Percentiles rank a stretch among this genome's conserved stretches.
Evolutionary conservation across 2,329 filamentous ascomycete genomes (phyloP).

Genomic region (Paraphoma chrysanthemicola): DNA sequence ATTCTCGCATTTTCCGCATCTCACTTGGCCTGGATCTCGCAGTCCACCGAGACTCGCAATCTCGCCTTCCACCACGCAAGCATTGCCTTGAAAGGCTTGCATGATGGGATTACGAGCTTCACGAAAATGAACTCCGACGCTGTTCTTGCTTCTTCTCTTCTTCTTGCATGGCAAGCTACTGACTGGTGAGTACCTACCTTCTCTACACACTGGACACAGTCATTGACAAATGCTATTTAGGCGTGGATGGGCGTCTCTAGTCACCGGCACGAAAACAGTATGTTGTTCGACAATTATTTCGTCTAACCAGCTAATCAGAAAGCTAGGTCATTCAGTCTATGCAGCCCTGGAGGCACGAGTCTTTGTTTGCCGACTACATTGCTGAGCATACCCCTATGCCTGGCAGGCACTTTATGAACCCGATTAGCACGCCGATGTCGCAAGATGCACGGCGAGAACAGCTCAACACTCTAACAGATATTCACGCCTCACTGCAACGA

Average conservation of each 20-base stretch:
- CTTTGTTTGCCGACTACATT: conserved; percentile 83
- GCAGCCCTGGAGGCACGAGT: conserved; percentile 90
- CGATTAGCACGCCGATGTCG: conserved; percentile 70
- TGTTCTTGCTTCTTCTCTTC: conserved; percentile 86
- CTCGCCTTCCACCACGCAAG: conserved; percentile 90
- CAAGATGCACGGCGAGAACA: conserved; percentile 66
- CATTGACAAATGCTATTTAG: conserved; percentile 54
- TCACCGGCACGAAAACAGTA: conserved; percentile 89
- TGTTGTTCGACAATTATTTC: conserved; percentile 45
- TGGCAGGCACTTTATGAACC: conserved; percentile 60
- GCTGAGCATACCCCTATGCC: conserved; percentile 68
- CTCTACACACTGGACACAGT: not conserved
- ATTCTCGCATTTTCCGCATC: conserved; percentile 93
- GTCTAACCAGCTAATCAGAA: conserved; percentile 14
- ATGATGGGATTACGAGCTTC: conserved; percentile 85
- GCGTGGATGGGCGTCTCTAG: conserved; percentile 90
- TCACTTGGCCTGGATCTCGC: conserved; percentile 88
- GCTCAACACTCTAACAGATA: conserved; percentile 47
- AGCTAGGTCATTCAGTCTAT: conserved; percentile 84
- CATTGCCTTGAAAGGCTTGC: conserved; percentile 83
- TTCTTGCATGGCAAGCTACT: conserved; percentile 94
- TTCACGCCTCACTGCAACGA: conserved; percentile 52
- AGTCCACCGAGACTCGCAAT: conserved; percentile 83
- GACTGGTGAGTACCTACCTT: conserved; percentile 75
- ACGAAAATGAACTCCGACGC: conserved; percentile 88